Evolutionary conservation across 805 yeast genomes (phyloP).

Genomic region (Monosporozyma servazzii): DNA sequence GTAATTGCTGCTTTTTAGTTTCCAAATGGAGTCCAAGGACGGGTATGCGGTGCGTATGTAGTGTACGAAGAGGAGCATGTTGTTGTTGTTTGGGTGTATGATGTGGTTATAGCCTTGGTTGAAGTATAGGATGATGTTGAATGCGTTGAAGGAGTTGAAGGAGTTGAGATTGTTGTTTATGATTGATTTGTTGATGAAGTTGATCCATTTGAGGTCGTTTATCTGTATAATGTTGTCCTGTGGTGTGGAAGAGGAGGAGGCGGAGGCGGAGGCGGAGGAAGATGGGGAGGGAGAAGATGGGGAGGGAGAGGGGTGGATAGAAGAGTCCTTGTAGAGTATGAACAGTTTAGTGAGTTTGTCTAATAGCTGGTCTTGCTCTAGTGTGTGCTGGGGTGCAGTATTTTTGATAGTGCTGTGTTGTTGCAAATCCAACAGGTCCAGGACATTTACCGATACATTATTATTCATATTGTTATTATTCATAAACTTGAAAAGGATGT

Average conservation of each 20-base stretch:
- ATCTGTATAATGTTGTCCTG: too few species aligned
- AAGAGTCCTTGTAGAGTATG: not conserved
- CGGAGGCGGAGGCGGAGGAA: too few species aligned
- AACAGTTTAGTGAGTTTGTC: constrained; percentile 1
- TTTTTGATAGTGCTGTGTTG: not conserved
- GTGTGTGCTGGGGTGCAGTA: not conserved
- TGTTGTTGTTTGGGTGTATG: not conserved
- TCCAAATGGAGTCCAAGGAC: not conserved
- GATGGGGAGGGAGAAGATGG: too few species aligned
- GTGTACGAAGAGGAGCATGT: not conserved
- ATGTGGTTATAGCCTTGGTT: not conserved
- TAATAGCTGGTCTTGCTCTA: constrained; percentile 1
- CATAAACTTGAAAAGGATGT: not conserved
- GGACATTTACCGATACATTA: too few species aligned
- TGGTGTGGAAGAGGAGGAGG: too few species aligned
- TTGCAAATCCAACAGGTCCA: too few species aligned
- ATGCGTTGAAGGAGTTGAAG: not conserved
- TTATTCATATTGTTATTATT: too few species aligned
- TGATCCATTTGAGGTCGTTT: not conserved
- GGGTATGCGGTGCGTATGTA: not conserved
- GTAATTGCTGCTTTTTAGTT: not conserved
- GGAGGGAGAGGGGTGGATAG: too few species aligned
- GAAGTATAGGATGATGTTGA: not conserved
- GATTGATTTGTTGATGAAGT: not conserved
- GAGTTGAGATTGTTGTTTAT: not conserved